phyloP scores from a whole-genome alignment of 106 monocot genomes.

The Allium sativum region DNA sequence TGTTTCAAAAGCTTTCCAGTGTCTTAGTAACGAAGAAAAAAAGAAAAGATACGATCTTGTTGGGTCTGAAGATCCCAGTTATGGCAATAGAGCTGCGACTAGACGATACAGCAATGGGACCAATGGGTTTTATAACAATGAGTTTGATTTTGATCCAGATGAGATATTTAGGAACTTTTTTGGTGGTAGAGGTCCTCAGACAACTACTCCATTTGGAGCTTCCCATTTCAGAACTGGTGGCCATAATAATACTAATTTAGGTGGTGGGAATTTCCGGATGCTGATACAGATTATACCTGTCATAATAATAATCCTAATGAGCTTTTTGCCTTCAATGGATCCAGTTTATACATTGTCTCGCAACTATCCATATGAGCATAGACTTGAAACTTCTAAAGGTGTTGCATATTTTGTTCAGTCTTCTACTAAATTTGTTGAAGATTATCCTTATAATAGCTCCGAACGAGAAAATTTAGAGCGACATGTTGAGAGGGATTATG shows the following conservation, averaged over 20 bases:
- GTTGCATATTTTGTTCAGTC: constrained; percentile 73
- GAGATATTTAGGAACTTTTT: constrained; percentile 98
- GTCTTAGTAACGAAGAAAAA: constrained; percentile 77
- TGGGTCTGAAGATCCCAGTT: constrained; percentile 63
- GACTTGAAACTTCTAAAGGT: constrained; percentile 54
- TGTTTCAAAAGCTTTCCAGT: constrained; percentile 95
- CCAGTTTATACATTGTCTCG: constrained; percentile 50
- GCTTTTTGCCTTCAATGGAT: constrained; percentile 77
- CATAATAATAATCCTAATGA: constrained; percentile 53
- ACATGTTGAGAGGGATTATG: constrained; percentile 70
- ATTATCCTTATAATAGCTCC: constrained; percentile 59
- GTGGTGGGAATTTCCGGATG: constrained; percentile 25
- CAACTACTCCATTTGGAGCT: constrained; percentile 45
- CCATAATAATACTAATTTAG: constrained; percentile 15
- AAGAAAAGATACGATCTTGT: constrained; percentile 74
- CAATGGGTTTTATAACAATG: constrained; percentile 71
- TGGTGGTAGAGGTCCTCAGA: constrained; percentile 39
- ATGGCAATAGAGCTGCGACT: constrained; percentile 11
- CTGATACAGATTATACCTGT: constrained; percentile 80
- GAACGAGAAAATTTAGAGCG: constrained; percentile 49
- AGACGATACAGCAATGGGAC: constrained; percentile 26
- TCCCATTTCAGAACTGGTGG: constrained; percentile 75
- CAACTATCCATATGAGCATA: constrained; percentile 46
- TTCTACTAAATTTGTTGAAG: constrained; percentile 51
- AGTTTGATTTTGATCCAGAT: constrained; percentile 84